Conservation (phyloP, 306 rosid species). For the Heteromeles arbutifolia region DNA sequence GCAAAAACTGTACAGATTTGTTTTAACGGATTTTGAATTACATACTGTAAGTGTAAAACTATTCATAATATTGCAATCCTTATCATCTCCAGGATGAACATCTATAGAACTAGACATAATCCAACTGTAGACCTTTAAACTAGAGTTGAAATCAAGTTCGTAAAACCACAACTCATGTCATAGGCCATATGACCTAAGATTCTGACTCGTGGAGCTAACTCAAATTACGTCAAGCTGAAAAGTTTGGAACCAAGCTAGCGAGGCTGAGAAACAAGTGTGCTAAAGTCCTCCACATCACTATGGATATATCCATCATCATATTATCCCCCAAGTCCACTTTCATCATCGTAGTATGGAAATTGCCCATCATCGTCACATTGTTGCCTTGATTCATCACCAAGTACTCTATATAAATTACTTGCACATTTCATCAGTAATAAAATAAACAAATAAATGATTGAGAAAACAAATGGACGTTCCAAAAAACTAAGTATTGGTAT, state of each 20-base stretch:
- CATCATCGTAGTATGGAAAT: constrained; percentile 61
- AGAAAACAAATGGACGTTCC: neutral
- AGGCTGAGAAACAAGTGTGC: no score
- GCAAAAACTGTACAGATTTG: constrained; percentile 2
- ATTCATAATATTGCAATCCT: neutral
- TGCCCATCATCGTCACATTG: constrained; percentile 41
- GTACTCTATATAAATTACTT: neutral
- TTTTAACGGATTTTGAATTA: neutral
- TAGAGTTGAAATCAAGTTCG: neutral
- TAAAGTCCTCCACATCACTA: constrained; percentile 63
- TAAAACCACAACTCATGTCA: neutral
- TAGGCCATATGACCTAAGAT: neutral
- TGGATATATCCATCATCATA: constrained; percentile 51
- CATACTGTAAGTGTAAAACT: neutral
- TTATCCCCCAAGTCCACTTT: constrained; percentile 44
- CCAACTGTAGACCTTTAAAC: neutral
- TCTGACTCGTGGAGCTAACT: neutral
- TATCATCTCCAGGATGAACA: neutral
- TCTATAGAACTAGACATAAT: neutral
- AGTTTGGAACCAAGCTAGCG: neutral
- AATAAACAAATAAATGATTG: neutral
- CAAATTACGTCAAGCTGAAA: constrained; percentile 1
- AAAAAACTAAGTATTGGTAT: neutral
- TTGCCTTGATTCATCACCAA: constrained; percentile 43
- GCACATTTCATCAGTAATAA: neutral